Conservation (phyloP, 139 green algal genomes). For the Gonium pectorale region DNA sequence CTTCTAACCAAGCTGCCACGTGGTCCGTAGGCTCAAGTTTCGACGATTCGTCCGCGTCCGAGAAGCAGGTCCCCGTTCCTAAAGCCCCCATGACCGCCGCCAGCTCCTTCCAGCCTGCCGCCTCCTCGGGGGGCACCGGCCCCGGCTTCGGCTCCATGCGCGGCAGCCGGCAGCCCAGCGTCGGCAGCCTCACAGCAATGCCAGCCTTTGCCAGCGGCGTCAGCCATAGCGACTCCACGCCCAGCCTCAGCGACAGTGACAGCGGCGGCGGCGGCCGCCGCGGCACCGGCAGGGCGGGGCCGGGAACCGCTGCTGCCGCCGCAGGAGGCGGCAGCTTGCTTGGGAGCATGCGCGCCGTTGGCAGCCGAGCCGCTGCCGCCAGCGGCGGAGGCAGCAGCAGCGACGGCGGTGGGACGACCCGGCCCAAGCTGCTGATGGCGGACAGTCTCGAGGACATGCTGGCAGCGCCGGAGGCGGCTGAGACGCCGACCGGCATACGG, state of each 20-base stretch:
- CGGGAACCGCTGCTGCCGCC: too few relatives aligned
- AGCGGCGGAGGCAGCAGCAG: not conserved
- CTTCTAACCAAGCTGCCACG: too few relatives aligned
- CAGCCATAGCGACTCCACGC: not conserved
- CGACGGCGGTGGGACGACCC: not conserved
- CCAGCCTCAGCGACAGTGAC: not conserved
- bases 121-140: too few relatives aligned
- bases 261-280: not conserved
- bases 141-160: not conserved
- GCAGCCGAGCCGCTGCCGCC: too few relatives aligned
- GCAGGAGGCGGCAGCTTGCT: too few relatives aligned
- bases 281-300: not conserved
- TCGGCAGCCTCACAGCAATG: not conserved
- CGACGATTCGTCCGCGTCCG: too few relatives aligned
- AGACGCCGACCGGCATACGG: not conserved
- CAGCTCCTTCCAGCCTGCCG: too few relatives aligned
- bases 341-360: too few relatives aligned
- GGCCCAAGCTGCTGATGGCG: not conserved
- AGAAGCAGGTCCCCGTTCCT: too few relatives aligned
- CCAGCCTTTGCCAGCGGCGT: slow-evolving; percentile 18
- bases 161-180: not conserved
- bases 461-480: not conserved
- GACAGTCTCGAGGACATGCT: not conserved
- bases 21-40: too few relatives aligned
- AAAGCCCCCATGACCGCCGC: too few relatives aligned